phyloP scores from a whole-genome alignment of 495 filamentous ascomycete species.

The Lepraria neglecta region DNA sequence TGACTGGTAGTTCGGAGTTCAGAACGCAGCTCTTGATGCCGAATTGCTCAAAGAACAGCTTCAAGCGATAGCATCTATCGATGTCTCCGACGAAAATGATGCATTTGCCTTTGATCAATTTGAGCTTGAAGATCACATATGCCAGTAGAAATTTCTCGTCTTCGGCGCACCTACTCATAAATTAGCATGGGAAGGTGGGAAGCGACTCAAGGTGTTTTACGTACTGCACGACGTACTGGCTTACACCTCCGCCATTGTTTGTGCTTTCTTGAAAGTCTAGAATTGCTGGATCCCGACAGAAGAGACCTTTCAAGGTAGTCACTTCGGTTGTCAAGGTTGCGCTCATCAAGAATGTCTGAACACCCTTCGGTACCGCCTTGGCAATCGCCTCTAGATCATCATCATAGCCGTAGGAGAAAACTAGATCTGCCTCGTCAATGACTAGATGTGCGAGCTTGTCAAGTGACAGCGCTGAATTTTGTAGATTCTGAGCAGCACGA shows the following conservation, averaged over 20 bases:
- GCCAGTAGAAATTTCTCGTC: conserved; percentile 94
- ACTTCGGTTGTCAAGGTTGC: conserved; percentile 85
- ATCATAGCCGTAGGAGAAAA: conserved; percentile 92
- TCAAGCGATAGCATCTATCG: conserved; percentile 87
- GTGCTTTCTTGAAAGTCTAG: conserved; percentile 72
- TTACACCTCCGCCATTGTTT: conserved; percentile 64
- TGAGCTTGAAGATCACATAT: conserved; percentile 91
- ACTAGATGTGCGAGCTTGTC: conserved; percentile 71
- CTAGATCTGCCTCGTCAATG: conserved; percentile 90
- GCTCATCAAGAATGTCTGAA: conserved; percentile 89
- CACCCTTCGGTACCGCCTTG: conserved; percentile 67
- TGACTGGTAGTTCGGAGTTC: conserved; percentile 91
- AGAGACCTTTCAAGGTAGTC: conserved; percentile 75
- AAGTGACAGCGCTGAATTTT: conserved; percentile 60
- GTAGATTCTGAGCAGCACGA: conserved; percentile 63
- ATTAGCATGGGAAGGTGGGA: not conserved
- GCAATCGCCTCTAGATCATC: conserved; percentile 77
- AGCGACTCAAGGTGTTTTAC: conserved; percentile 21
- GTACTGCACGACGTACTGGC: conserved; percentile 78
- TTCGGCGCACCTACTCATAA: conserved; percentile 62
- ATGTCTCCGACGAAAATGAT: conserved; percentile 93
- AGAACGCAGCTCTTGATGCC: conserved; percentile 88
- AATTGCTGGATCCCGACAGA: conserved; percentile 73
- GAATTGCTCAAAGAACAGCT: conserved; percentile 95
- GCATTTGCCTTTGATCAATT: conserved; percentile 88